phyloP scores from a whole-genome alignment of 257 asterid genomes.

The Catharanthus roseus region DNA sequence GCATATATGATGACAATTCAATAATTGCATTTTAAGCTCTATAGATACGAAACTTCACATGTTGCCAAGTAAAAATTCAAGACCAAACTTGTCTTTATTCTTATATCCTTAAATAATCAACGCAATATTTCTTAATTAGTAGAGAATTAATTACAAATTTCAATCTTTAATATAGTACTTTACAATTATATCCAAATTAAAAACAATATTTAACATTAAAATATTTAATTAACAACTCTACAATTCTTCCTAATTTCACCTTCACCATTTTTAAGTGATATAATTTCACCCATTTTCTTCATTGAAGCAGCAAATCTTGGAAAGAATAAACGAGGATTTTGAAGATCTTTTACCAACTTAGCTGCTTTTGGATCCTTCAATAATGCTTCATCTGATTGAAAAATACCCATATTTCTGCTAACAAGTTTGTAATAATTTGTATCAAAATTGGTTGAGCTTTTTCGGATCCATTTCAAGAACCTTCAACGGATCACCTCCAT shows the following conservation, averaged over 20 bases:
- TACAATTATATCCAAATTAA: no score
- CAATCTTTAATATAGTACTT: no score
- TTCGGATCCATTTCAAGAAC: constrained; percentile 39
- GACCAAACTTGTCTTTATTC: no score
- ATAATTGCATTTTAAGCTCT: no score
- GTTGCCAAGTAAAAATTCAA: no score
- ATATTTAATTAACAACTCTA: constrained; percentile 25
- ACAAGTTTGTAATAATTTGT: constrained; percentile 29
- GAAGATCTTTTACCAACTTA: constrained; percentile 23
- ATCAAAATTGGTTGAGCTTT: constrained; percentile 32
- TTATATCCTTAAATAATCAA: no score
- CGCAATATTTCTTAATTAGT: no score
- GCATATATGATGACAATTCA: no score
- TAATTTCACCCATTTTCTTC: constrained; percentile 40
- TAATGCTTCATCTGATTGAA: constrained; percentile 41
- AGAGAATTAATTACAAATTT: no score
- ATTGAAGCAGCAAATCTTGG: constrained; percentile 35
- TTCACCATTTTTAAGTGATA: constrained; percentile 31
- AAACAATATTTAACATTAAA: no score
- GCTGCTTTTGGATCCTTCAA: constrained; percentile 26
- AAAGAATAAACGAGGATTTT: constrained; percentile 14
- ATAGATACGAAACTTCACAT: no score
- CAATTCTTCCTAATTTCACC: constrained; percentile 51
- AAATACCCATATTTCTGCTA: constrained; percentile 25
- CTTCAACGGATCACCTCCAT: constrained; percentile 19